Conservation (phyloP, 2,329 filamentous ascomycete species). For the Calonectria ilicicola region DNA sequence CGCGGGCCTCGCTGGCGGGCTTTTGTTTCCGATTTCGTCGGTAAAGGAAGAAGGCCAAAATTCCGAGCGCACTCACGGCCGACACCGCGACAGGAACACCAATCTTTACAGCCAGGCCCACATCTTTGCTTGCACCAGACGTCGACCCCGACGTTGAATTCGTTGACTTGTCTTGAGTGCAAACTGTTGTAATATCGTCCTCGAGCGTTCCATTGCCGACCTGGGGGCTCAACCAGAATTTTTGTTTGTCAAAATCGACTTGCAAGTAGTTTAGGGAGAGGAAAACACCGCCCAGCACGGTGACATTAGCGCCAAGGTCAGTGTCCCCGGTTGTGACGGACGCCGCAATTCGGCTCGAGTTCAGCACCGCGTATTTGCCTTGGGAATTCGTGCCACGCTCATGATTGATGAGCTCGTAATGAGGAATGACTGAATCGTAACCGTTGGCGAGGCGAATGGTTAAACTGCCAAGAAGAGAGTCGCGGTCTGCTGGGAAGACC, state of each 20-base stretch:
- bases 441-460: constrained; percentile 17
- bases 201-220: constrained; percentile 15
- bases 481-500: constrained; percentile 1
- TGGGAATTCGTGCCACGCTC: constrained; percentile 18
- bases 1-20: background rate
- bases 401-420: constrained; percentile 23
- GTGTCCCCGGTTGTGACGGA: constrained; percentile 6
- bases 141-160: background rate
- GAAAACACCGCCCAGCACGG: constrained; percentile 18
- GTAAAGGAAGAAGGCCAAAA: constrained; percentile 12
- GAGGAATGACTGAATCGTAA: constrained; percentile 18
- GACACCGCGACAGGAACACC: constrained; percentile 10
- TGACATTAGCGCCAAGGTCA: constrained; percentile 16
- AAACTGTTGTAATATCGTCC: constrained; percentile 11
- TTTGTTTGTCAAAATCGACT: constrained; percentile 1
- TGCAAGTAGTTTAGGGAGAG: constrained; percentile 20
- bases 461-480: constrained; percentile 13
- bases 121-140: background rate
- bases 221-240: constrained; percentile 24
- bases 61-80: background rate
- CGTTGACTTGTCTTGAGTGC: constrained; percentile 2
- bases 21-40: constrained; percentile 3
- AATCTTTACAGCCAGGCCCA: constrained; percentile 15
- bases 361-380: constrained; percentile 18
- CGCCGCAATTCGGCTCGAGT: constrained; percentile 19